A percentile compares a stretch with the other conserved stretches of the same genome.
Evolutionary conservation across 2,329 filamentous ascomycete species (phyloP).

Genomic region (Myriosclerotinia curreyana): DNA sequence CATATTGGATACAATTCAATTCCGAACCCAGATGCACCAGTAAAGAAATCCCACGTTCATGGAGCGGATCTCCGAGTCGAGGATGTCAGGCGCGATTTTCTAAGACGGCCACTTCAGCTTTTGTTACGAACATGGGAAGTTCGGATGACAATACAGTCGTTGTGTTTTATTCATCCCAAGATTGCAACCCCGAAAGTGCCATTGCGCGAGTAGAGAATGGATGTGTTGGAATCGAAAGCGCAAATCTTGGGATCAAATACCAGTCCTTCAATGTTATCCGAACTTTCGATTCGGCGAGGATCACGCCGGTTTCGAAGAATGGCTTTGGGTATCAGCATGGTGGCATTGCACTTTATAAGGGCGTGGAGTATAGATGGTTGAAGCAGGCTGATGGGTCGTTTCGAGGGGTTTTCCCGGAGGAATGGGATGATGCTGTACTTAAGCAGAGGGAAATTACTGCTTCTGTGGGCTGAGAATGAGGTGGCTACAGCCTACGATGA

Average conservation of each 20-base stretch:
- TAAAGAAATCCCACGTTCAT: neutral
- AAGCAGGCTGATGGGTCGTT: slow-evolving; percentile 1
- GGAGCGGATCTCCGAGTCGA: neutral
- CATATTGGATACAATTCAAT: slow-evolving; percentile 14
- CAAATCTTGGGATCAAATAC: neutral
- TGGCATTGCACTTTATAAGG: slow-evolving; percentile 6
- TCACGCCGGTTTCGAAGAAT: slow-evolving; percentile 18
- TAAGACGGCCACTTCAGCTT: neutral
- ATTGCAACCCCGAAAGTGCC: slow-evolving; percentile 13
- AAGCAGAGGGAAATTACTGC: neutral
- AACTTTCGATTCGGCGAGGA: neutral
- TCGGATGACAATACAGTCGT: slow-evolving; percentile 14
- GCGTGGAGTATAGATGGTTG: slow-evolving; percentile 12
- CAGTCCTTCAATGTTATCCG: slow-evolving; percentile 14
- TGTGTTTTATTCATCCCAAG: slow-evolving; percentile 7
- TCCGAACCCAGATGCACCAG: neutral
- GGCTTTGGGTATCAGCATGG: slow-evolving; percentile 5
- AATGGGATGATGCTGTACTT: slow-evolving; percentile 17
- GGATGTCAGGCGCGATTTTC: slow-evolving; percentile 6
- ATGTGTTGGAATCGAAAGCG: neutral
- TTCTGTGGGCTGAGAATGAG: neutral
- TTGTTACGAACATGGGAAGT: slow-evolving; percentile 4
- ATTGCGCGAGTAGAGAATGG: slow-evolving; percentile 15
- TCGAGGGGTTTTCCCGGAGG: neutral
- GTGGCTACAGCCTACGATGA: neutral